A percentile compares a stretch with the other conserved stretches of the same genome.
These are phyloP conservation scores for Baudoinia panamericana DNA, from an alignment of 495 filamentous ascomycete species.

Conservation along the genomic window DNA sequence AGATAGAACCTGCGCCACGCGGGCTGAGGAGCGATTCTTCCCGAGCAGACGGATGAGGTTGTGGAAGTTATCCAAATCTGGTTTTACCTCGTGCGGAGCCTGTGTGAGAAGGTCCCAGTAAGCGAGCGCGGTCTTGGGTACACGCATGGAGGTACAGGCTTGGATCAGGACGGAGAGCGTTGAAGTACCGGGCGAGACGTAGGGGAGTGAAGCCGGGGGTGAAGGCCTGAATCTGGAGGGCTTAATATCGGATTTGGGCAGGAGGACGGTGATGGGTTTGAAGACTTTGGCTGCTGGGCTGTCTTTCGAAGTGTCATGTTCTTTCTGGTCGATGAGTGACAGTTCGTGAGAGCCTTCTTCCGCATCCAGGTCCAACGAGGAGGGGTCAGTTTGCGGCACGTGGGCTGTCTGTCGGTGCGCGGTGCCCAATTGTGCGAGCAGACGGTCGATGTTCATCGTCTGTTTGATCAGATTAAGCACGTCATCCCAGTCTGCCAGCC, in stretches of 20 bases:
- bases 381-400: slow-evolving; percentile 13
- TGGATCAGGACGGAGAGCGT: slow-evolving; percentile 57
- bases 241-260: slow-evolving; percentile 1
- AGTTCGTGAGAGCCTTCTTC: slow-evolving; percentile 6
- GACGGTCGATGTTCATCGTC: slow-evolving; percentile 54
- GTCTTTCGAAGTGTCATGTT: slow-evolving; percentile 2
- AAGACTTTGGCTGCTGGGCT: slow-evolving; percentile 14
- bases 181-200: slow-evolving; percentile 47
- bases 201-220: slow-evolving; percentile 21
- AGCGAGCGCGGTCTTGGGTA: slow-evolving; percentile 36
- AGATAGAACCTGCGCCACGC: slow-evolving; percentile 41
- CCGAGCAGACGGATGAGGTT: slow-evolving; percentile 56
- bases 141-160: slow-evolving; percentile 41
- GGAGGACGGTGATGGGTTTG: slow-evolving; percentile 14
- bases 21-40: slow-evolving; percentile 43
- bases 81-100: slow-evolving; percentile 38
- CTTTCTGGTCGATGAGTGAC: slow-evolving; percentile 9
- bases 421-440: slow-evolving; percentile 29
- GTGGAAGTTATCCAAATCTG: slow-evolving; percentile 57
- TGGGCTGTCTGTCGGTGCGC: slow-evolving; percentile 15
- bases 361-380: not conserved
- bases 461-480: slow-evolving; percentile 61
- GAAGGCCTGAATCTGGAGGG: slow-evolving; percentile 1
- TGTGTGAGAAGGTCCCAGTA: slow-evolving; percentile 67
- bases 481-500: slow-evolving; percentile 49